Evolutionary conservation across 495 filamentous ascomycete species (phyloP), one percentile per base, ranked within the genome.

Genomic region (Lasiosphaeriaceae sp.): DNA sequence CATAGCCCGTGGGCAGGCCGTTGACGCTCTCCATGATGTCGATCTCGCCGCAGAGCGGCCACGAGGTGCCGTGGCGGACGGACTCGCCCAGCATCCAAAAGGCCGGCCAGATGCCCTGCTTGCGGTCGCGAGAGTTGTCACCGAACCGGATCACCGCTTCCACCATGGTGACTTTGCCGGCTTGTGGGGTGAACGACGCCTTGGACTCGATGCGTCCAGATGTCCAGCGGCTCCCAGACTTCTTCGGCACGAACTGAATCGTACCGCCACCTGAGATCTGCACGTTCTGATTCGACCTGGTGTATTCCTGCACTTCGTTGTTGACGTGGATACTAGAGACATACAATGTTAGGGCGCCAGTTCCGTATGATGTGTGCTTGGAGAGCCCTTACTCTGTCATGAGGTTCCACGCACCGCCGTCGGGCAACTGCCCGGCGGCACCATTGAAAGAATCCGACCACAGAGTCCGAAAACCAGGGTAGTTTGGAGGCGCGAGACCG

Each of bases 21-120:
- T 78, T 75, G 56, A 80, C 63, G 56, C 74, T 77, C 68, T 81
- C 77, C 63, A 80, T 73, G 55, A 80, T 77, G 65, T 81, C 79
- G 52, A 80, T 72, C 69, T 81, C 79, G 58, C 77, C 78, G 68
- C 74, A 74, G 19, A 24, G 51, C 0, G 78, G 78, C 78, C 78
- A 81, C n/a, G 52, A 44, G 2, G 75, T 78, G 44, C 77, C 77
- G 59, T 74, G 69, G 54, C 73, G 73, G 55, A 81, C 68, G n/a
- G 65, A 46, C 26, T 81, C 71, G 52, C 79, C 79, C 29, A 81
- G 71, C 52, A 77, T 64, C 79, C 77, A 81, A 62, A 81, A 81
- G 41, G 77, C 79, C 4, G 79, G 79, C 79, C 79, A 82, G 24
- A 82, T 60, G 14, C 79, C 79, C 51, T 79, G 72, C 55, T 77